These are phyloP conservation scores for Trametes polyzona DNA, from an alignment of 1,284 basidiomycete genomes.

Conservation along the genomic window DNA sequence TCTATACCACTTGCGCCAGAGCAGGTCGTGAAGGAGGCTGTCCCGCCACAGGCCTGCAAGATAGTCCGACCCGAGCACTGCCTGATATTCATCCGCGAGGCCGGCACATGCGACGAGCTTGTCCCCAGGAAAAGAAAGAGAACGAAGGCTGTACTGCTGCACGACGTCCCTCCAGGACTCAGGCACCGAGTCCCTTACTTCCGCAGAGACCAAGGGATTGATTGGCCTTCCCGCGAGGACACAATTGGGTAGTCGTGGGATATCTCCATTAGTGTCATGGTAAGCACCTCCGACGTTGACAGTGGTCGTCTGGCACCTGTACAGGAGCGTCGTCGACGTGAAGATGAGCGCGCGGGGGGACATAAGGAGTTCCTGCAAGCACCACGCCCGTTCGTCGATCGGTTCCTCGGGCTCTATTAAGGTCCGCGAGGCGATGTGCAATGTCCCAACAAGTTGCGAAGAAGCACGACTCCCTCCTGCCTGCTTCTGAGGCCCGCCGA, in stretches of 20 bases:
- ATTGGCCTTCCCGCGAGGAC: slow-evolving; percentile 5
- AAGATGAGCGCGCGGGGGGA: slow-evolving; percentile 18
- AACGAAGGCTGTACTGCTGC: slow-evolving; percentile 17
- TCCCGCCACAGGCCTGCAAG: slow-evolving; percentile 4
- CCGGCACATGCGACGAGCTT: slow-evolving; percentile 21
- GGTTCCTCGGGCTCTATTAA: not conserved
- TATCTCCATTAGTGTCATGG: not conserved
- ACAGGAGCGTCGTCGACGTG: slow-evolving; percentile 19
- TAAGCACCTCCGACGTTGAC: slow-evolving; percentile 16
- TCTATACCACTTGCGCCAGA: slow-evolving; percentile 15
- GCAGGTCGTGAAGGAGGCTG: slow-evolving; percentile 13
- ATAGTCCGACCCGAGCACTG: slow-evolving; percentile 14
- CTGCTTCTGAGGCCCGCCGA: too few relatives aligned
- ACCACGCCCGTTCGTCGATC: slow-evolving; percentile 19
- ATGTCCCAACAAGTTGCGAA: not conserved
- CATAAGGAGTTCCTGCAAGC: slow-evolving; percentile 19
- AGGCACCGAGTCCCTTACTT: not conserved
- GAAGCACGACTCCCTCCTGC: too few relatives aligned
- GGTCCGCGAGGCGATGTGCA: not conserved
- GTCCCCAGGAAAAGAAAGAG: slow-evolving; percentile 10
- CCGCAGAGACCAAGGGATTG: not conserved
- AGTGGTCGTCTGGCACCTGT: slow-evolving; percentile 14
- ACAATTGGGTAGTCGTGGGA: slow-evolving; percentile 8
- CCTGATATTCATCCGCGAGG: slow-evolving; percentile 18
- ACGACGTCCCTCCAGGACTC: slow-evolving; percentile 15